These are phyloP conservation scores for Xylaria sp. DNA, from an alignment of 2,329 filamentous ascomycete species.

Conservation along the genomic window DNA sequence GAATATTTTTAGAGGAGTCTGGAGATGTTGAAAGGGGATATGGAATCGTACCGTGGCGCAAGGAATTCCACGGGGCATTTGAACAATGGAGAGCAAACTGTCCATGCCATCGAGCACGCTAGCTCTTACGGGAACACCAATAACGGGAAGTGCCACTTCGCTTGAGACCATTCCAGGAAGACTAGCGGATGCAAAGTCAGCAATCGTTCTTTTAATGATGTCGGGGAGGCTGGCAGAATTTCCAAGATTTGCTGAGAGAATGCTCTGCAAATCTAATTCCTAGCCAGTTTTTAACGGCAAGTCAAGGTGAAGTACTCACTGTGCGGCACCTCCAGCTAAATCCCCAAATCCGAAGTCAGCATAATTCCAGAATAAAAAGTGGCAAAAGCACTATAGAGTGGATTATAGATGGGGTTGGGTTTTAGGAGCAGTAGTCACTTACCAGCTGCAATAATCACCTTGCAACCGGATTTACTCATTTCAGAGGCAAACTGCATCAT, in stretches of 20 bases:
- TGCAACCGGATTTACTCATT: constrained; percentile 72
- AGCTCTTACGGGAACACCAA: constrained; percentile 80
- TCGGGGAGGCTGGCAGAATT: not conserved
- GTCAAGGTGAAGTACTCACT: constrained; percentile 25
- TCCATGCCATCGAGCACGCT: constrained; percentile 78
- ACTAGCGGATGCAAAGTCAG: constrained; percentile 17
- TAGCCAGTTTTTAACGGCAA: not conserved
- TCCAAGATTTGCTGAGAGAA: not conserved
- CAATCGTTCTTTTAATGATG: not conserved
- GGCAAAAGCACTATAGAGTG: constrained; percentile 50
- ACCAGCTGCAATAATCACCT: constrained; percentile 76
- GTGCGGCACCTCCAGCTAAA: constrained; percentile 37
- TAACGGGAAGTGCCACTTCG: constrained; percentile 76
- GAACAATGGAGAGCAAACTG: constrained; percentile 76
- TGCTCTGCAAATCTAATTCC: not conserved
- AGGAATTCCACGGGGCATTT: constrained; percentile 79
- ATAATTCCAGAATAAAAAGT: not conserved
- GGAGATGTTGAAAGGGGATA: not conserved
- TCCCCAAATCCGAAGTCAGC: constrained; percentile 22
- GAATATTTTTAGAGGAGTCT: not conserved
- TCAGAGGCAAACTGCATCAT: constrained; percentile 75
- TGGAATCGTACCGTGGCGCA: constrained; percentile 64
- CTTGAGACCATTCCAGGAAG: constrained; percentile 42
- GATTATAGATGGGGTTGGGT: constrained; percentile 52
- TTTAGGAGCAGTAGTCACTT: constrained; percentile 13